Conservation (phyloP, 345 rosid genomes). For the Erucastrum elatum region DNA sequence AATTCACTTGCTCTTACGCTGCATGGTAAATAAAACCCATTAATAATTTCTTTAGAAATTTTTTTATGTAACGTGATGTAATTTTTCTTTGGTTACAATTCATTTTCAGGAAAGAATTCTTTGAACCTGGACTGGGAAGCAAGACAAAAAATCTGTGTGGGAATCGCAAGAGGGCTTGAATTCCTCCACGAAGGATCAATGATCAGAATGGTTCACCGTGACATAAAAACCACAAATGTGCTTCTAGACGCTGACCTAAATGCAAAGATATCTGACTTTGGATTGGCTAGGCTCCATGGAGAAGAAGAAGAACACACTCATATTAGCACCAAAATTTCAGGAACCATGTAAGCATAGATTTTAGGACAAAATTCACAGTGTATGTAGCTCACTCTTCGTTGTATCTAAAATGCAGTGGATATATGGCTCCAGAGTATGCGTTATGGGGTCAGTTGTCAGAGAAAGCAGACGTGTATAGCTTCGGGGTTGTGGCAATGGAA, state of each 20-base stretch:
- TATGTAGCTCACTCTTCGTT: neutral
- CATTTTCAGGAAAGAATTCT: neutral
- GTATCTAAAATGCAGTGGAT: conserved; percentile 32
- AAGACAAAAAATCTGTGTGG: conserved; percentile 52
- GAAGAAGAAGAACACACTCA: conserved; percentile 47
- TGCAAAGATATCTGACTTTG: conserved; percentile 70
- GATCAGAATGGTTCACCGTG: conserved; percentile 61
- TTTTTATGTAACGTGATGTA: neutral
- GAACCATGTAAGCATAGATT: conserved; percentile 46
- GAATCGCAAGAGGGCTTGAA: conserved; percentile 60
- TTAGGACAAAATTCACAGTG: neutral
- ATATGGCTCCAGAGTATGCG: conserved; percentile 47
- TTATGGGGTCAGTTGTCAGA: conserved; percentile 44
- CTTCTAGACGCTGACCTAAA: conserved; percentile 51
- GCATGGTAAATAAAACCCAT: neutral
- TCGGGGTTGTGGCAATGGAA: conserved; percentile 48
- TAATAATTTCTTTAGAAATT: neutral
- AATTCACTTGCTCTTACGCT: neutral
- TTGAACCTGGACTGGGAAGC: conserved; percentile 50
- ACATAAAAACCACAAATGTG: conserved; percentile 60
- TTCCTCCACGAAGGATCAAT: conserved; percentile 62
- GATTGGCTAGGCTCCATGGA: conserved; percentile 55
- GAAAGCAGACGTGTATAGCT: conserved; percentile 54
- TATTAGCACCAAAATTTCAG: conserved; percentile 60
- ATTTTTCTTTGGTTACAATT: neutral